A percentile compares a stretch with the other conserved stretches of the same genome.
Conservation (phyloP, 495 filamentous ascomycete species). For the Xylona heveae region DNA sequence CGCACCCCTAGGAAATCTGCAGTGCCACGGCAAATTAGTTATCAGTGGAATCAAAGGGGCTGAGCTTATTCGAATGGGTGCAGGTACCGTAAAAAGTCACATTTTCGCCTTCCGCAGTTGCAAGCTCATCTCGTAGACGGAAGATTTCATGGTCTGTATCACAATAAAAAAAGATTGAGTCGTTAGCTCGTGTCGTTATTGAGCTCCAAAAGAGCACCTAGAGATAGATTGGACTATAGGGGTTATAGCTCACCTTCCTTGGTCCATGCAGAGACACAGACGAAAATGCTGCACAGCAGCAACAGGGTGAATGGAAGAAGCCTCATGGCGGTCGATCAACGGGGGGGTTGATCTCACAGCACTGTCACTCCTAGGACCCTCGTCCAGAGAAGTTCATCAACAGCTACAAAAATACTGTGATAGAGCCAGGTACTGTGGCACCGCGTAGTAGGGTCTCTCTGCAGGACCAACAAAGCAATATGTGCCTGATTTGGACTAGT, state of each 20-base stretch:
- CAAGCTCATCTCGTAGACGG: constrained; percentile 69
- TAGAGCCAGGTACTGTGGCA: too few species aligned
- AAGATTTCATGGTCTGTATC: constrained; percentile 91
- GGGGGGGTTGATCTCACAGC: constrained; percentile 1
- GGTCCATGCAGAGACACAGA: constrained; percentile 50
- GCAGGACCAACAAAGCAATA: too few species aligned
- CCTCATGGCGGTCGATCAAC: neutral
- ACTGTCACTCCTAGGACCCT: neutral
- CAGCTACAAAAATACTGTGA: too few species aligned
- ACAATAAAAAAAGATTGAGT: too few species aligned
- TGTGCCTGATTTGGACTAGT: too few species aligned
- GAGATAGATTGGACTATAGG: constrained; percentile 1
- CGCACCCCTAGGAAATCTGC: constrained; percentile 62
- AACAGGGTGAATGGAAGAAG: constrained; percentile 17
- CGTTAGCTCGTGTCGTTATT: too few species aligned
- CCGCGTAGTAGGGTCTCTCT: too few species aligned
- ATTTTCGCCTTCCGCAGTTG: constrained; percentile 49
- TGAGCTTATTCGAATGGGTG: too few species aligned
- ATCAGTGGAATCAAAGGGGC: neutral
- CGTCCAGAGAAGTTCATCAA: too few species aligned
- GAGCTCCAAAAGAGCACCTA: constrained; percentile 4
- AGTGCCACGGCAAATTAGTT: neutral
- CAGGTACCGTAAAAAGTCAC: constrained; percentile 76
- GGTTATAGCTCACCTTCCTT: constrained; percentile 62
- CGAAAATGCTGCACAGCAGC: constrained; percentile 34